These are phyloP conservation scores for Pythium guiyangense DNA, from an alignment of 352 stramenopile genomes.

Conservation along the genomic window DNA sequence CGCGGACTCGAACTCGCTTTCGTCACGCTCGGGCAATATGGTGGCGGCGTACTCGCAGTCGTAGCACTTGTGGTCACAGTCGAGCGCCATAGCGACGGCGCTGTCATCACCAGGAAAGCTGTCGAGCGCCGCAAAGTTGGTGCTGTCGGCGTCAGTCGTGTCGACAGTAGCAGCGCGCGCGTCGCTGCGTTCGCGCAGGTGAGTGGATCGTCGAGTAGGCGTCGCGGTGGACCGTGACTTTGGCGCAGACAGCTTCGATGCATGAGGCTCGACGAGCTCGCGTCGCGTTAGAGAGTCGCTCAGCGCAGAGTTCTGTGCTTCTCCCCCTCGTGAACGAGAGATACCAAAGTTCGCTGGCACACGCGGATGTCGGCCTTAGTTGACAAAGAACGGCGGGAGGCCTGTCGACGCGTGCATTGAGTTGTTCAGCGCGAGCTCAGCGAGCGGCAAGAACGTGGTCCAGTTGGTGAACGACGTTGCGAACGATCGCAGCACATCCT, in stretches of 20 bases:
- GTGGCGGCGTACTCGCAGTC: neutral
- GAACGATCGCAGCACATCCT: constrained; percentile 19
- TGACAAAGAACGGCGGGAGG: neutral
- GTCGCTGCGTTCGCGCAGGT: neutral
- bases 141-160: neutral
- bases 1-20: too few relatives aligned
- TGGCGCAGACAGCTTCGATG: too few relatives aligned
- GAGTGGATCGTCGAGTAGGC: neutral
- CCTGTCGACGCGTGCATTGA: neutral
- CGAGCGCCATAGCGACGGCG: too few relatives aligned
- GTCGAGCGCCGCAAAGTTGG: too few relatives aligned
- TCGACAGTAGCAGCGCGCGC: neutral
- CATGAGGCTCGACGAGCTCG: neutral
- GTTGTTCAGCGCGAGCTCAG: neutral
- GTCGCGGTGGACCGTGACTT: neutral
- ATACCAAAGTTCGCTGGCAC: too few relatives aligned
- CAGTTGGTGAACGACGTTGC: constrained; percentile 1
- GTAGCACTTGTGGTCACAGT: too few relatives aligned
- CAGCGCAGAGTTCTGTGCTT: neutral
- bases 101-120: neutral
- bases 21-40: neutral
- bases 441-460: neutral
- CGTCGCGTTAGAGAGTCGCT: neutral
- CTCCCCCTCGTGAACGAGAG: neutral
- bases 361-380: neutral